Evolutionary conservation across 2,329 filamentous ascomycete species (phyloP).

Genomic region (Aspergillus ustus): DNA sequence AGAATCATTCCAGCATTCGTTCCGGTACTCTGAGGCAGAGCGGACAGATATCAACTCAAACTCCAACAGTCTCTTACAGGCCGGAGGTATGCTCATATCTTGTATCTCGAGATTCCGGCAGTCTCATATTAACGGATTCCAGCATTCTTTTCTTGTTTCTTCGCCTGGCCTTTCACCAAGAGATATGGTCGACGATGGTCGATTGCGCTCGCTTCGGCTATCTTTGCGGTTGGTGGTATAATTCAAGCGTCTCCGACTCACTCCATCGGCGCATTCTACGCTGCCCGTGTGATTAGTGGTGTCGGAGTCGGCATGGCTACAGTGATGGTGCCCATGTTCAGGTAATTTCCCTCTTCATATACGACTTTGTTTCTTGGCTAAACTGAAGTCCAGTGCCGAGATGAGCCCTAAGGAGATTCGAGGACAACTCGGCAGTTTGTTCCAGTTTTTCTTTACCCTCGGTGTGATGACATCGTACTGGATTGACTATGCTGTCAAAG

Average conservation of each 20-base stretch:
- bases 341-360: constrained; percentile 4
- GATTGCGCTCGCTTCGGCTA: constrained; percentile 49
- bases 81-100: constrained; percentile 37
- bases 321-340: constrained; percentile 47
- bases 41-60: constrained; percentile 51
- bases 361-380: background rate
- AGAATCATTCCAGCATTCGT: constrained; percentile 47
- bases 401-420: constrained; percentile 50
- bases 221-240: constrained; percentile 45
- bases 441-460: constrained; percentile 43
- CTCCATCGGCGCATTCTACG: constrained; percentile 51
- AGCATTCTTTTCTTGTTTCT: constrained; percentile 57
- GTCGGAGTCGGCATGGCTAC: constrained; percentile 53
- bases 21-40: constrained; percentile 42
- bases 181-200: constrained; percentile 51
- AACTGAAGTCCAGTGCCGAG: constrained; percentile 31
- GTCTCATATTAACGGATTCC: background rate
- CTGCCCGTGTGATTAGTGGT: constrained; percentile 52
- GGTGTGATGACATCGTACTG: constrained; percentile 46
- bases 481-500: constrained; percentile 56
- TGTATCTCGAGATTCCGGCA: background rate
- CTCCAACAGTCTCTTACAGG: constrained; percentile 55
- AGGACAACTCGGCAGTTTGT: constrained; percentile 43
- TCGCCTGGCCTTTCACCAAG: constrained; percentile 53
- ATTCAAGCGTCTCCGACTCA: constrained; percentile 55